Conservation (phyloP, 2,329 filamentous ascomycete genomes). For the Gnomoniopsis sp. region DNA sequence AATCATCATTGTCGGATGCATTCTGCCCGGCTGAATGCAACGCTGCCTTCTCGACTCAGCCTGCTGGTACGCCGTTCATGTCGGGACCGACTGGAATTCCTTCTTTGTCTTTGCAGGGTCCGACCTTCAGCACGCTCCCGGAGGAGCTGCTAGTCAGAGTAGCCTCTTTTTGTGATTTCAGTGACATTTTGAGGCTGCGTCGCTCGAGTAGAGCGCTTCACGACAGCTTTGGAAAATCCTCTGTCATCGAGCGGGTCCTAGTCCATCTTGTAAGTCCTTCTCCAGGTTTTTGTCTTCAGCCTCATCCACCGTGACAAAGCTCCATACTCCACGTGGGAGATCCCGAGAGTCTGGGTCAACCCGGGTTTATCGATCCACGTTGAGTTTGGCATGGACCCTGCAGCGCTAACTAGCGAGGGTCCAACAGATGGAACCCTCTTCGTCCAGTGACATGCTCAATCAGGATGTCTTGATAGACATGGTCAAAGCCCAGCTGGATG, state of each 20-base stretch:
- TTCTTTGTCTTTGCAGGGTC: constrained; percentile 4
- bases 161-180: constrained; percentile 9
- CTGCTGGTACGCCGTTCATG: constrained; percentile 2
- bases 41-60: constrained; percentile 4
- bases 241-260: constrained; percentile 6
- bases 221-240: constrained; percentile 1
- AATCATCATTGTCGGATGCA: constrained; percentile 10
- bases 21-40: constrained; percentile 15
- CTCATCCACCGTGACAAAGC: background rate
- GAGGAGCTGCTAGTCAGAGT: constrained; percentile 15
- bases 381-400: background rate
- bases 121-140: constrained; percentile 10
- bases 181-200: constrained; percentile 9
- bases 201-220: constrained; percentile 9
- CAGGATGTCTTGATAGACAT: constrained; percentile 13
- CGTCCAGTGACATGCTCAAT: constrained; percentile 6
- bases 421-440: constrained; percentile 16
- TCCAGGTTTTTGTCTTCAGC: too few species aligned
- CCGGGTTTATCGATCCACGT: background rate
- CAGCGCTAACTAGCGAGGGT: background rate
- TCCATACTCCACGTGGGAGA: background rate
- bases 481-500: constrained; percentile 15
- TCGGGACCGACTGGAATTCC: background rate
- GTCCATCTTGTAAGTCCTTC: constrained; percentile 10
- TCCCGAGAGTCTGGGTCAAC: background rate